Evolutionary conservation across 2,329 filamentous ascomycete species (phyloP).

Genomic region (Helotiales sp.): DNA sequence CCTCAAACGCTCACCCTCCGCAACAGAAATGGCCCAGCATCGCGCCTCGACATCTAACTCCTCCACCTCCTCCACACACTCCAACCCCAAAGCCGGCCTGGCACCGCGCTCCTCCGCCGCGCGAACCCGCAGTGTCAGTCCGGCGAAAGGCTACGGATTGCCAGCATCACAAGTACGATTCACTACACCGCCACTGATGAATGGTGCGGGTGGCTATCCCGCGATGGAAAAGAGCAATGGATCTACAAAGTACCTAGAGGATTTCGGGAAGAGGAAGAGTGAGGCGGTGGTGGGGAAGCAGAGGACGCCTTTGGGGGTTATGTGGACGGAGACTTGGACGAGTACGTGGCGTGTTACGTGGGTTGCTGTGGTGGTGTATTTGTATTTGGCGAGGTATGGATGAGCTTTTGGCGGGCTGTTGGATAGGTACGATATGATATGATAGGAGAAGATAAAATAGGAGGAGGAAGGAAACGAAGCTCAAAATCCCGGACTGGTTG

Average conservation of each 20-base stretch:
- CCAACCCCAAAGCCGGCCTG: slow-evolving; percentile 30
- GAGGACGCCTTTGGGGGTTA: slow-evolving; percentile 49
- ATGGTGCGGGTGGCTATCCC: slow-evolving; percentile 19
- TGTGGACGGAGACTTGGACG: slow-evolving; percentile 64
- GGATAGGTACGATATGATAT: not conserved
- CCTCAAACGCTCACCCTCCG: slow-evolving; percentile 22
- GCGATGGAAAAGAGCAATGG: slow-evolving; percentile 1
- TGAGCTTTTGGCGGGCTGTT: not conserved
- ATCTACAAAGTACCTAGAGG: slow-evolving; percentile 8
- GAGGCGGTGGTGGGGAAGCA: not conserved
- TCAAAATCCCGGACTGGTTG: not conserved
- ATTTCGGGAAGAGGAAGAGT: slow-evolving; percentile 20
- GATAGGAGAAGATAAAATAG: not conserved
- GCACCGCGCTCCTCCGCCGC: slow-evolving; percentile 37
- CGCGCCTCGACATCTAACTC: slow-evolving; percentile 32
- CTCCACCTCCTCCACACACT: slow-evolving; percentile 39
- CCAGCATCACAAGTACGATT: slow-evolving; percentile 33
- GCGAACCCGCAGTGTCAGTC: slow-evolving; percentile 38
- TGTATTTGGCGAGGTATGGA: slow-evolving; percentile 22
- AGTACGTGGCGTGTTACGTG: slow-evolving; percentile 66
- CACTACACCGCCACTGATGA: slow-evolving; percentile 30
- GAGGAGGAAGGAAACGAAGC: not conserved
- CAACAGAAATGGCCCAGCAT: slow-evolving; percentile 16
- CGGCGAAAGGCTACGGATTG: slow-evolving; percentile 40
- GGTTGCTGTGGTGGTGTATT: slow-evolving; percentile 51